Evolutionary conservation across 805 yeast genomes (phyloP).

Genomic region (Cyberlindnera euphorbiae): DNA sequence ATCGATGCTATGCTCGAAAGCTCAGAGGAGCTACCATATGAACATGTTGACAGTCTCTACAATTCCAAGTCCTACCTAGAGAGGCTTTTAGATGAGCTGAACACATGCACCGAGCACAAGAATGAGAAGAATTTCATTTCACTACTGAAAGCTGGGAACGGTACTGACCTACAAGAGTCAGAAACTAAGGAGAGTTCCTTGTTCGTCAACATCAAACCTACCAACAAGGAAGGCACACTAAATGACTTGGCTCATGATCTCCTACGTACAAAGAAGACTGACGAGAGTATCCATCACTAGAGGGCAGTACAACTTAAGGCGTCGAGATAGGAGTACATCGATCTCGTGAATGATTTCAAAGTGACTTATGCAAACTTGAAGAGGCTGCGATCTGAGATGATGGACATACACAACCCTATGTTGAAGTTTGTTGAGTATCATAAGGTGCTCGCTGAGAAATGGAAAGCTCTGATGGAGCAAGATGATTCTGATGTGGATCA

Average conservation of each 20-base stretch:
- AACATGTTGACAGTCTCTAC: conserved; percentile 13
- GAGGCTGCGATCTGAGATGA: conserved; percentile 19
- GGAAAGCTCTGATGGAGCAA: conserved; percentile 29
- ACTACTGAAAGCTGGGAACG: too few species aligned
- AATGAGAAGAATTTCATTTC: too few species aligned
- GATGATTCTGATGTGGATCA: conserved; percentile 17
- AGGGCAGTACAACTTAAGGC: not conserved
- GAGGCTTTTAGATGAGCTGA: conserved; percentile 12
- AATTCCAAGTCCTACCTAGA: conserved; percentile 18
- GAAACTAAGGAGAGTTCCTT: too few species aligned
- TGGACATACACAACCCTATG: conserved; percentile 9
- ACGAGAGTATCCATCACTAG: too few species aligned
- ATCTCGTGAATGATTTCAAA: conserved; percentile 10
- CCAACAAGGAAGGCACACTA: too few species aligned
- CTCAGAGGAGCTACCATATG: conserved; percentile 11
- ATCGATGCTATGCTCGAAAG: conserved; percentile 15
- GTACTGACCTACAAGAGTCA: too few species aligned
- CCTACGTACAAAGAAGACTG: too few species aligned
- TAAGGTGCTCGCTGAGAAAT: conserved; percentile 19
- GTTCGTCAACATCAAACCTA: too few species aligned
- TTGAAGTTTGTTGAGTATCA: conserved; percentile 12
- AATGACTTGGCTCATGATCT: too few species aligned
- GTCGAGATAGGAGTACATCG: conserved; percentile 7
- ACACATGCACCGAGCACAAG: too few species aligned
- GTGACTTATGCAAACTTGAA: conserved; percentile 10